Percentiles rank a stretch among this genome's conserved stretches.
phyloP scores from a whole-genome alignment of 2,329 filamentous ascomycete species.

The Penicillium sp. region DNA sequence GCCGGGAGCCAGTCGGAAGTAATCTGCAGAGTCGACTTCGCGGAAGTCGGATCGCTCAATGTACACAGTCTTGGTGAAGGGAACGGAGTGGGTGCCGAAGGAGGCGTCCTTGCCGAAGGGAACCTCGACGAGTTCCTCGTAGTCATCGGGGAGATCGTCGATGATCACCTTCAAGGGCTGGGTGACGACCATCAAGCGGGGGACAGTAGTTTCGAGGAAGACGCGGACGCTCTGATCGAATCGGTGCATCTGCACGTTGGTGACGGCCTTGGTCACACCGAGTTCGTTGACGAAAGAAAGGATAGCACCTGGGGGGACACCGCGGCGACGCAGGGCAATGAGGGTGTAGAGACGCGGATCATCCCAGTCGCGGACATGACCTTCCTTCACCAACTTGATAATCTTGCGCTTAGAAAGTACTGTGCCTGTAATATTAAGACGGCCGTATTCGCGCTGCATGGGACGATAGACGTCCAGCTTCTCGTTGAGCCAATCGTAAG shows the following conservation, averaged over 20 bases:
- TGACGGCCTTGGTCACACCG: constrained; percentile 80
- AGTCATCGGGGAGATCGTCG: constrained; percentile 73
- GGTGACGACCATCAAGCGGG: constrained; percentile 84
- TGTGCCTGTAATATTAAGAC: constrained; percentile 79
- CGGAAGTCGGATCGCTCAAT: constrained; percentile 82
- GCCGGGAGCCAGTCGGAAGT: constrained; percentile 76
- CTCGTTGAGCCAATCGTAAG: constrained; percentile 90
- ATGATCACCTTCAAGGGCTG: constrained; percentile 84
- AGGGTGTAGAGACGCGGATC: constrained; percentile 89
- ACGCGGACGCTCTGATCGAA: constrained; percentile 84
- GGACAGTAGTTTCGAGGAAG: constrained; percentile 86
- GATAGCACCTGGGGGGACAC: constrained; percentile 84
- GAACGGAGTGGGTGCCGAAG: constrained; percentile 58
- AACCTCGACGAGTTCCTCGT: constrained; percentile 65
- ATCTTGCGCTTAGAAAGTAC: constrained; percentile 87
- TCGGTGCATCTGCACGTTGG: constrained; percentile 77
- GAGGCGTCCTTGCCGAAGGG: constrained; percentile 78
- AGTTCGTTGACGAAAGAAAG: constrained; percentile 89
- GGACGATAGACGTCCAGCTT: constrained; percentile 81
- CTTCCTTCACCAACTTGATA: constrained; percentile 73
- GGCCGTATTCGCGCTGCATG: constrained; percentile 88
- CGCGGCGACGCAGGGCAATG: constrained; percentile 78
- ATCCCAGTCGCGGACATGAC: constrained; percentile 85
- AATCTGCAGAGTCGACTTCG: constrained; percentile 71
- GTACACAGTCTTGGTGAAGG: constrained; percentile 77